These are phyloP conservation scores for Pichia membranifaciens DNA, from an alignment of 805 yeast genomes.

Conservation along the genomic window DNA sequence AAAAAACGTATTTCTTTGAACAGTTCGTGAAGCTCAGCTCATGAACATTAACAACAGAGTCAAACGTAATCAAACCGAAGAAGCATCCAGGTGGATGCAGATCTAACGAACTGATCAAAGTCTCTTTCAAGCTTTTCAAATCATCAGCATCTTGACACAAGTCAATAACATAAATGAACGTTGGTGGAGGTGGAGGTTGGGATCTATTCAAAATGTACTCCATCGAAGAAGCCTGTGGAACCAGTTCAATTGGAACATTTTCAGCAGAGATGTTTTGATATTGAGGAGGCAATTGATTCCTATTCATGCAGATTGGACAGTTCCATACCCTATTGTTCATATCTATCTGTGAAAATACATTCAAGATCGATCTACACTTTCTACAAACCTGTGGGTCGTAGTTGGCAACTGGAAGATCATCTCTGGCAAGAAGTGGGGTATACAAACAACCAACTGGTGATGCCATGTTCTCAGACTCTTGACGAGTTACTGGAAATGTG, in stretches of 20 bases:
- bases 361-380: slow-evolving; percentile 78
- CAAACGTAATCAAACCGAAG: slow-evolving; percentile 82
- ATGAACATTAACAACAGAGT: slow-evolving; percentile 86
- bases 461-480: slow-evolving; percentile 85
- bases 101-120: slow-evolving; percentile 67
- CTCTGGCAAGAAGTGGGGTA: slow-evolving; percentile 84
- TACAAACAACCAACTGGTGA: slow-evolving; percentile 92
- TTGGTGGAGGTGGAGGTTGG: slow-evolving; percentile 67
- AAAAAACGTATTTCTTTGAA: slow-evolving; percentile 72
- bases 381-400: slow-evolving; percentile 86
- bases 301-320: slow-evolving; percentile 73
- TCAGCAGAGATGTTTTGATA: slow-evolving; percentile 72
- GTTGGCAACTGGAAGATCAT: slow-evolving; percentile 68
- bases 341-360: slow-evolving; percentile 82
- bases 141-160: slow-evolving; percentile 87
- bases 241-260: slow-evolving; percentile 75
- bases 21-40: slow-evolving; percentile 62
- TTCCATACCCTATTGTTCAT: slow-evolving; percentile 72
- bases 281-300: slow-evolving; percentile 79
- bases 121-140: slow-evolving; percentile 74
- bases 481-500: slow-evolving; percentile 81
- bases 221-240: slow-evolving; percentile 62
- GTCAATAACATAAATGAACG: slow-evolving; percentile 81
- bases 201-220: slow-evolving; percentile 74
- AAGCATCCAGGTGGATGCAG: slow-evolving; percentile 86